Percentiles rank a stretch among this genome's conserved stretches.
Evolutionary conservation across 495 filamentous ascomycete genomes (phyloP).

Genomic region (Aspergillus nanangensis): DNA sequence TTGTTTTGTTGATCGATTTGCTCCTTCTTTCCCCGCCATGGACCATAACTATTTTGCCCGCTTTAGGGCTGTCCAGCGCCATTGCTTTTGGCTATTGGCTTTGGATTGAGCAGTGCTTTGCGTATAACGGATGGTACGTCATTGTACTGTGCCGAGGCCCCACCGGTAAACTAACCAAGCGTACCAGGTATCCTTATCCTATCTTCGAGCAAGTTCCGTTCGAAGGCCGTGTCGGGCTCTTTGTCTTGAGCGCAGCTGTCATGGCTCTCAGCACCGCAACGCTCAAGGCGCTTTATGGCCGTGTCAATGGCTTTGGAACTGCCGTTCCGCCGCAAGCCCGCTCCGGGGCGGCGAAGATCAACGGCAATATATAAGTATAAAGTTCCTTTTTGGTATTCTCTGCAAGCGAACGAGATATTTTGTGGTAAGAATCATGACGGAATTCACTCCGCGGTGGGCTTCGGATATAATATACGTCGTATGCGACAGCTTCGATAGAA

Average conservation of each 20-base stretch:
- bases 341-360: slow-evolving; percentile 26
- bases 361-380: too few relatives aligned
- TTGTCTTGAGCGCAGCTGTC: slow-evolving; percentile 60
- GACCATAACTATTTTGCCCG: slow-evolving; percentile 58
- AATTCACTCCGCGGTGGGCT: too few relatives aligned
- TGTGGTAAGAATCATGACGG: too few relatives aligned
- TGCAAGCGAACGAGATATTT: too few relatives aligned
- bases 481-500: too few relatives aligned
- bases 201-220: slow-evolving; percentile 64
- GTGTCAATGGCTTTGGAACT: slow-evolving; percentile 59
- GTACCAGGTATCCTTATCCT: slow-evolving; percentile 76
- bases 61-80: slow-evolving; percentile 54
- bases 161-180: slow-evolving; percentile 13
- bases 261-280: slow-evolving; percentile 67
- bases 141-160: too few relatives aligned
- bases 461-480: too few relatives aligned
- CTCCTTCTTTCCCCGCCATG: slow-evolving; percentile 78
- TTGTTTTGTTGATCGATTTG: slow-evolving; percentile 68
- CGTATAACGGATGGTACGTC: slow-evolving; percentile 67
- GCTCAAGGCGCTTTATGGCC: slow-evolving; percentile 64
- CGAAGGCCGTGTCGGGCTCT: slow-evolving; percentile 60
- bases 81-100: slow-evolving; percentile 80
- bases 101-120: slow-evolving; percentile 80
- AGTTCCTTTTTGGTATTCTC: too few relatives aligned
- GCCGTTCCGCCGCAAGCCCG: slow-evolving; percentile 18